Percentiles rank a stretch among this genome's conserved stretches.
Conservation (phyloP, 2,329 filamentous ascomycete genomes). For the Fonsecaea nubica region DNA sequence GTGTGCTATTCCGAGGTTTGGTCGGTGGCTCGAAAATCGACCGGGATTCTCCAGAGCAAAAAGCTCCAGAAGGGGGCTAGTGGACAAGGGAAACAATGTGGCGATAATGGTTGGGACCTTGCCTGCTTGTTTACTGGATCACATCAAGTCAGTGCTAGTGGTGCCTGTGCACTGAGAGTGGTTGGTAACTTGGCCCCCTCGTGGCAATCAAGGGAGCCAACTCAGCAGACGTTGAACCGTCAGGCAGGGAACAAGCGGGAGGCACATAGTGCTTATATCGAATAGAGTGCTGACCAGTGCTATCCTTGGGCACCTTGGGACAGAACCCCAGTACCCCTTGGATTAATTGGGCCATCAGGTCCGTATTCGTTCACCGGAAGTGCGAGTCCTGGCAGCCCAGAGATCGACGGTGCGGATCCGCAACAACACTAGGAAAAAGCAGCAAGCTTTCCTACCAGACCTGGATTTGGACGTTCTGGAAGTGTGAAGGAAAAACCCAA, state of each 20-base stretch:
- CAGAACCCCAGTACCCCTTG: neutral
- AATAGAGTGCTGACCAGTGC: conserved; percentile 25
- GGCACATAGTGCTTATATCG: conserved; percentile 25
- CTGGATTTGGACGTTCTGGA: neutral
- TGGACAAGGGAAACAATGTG: neutral
- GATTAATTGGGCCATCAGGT: neutral
- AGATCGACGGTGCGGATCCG: conserved; percentile 28
- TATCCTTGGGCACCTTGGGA: conserved; percentile 27
- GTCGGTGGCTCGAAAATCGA: conserved; percentile 9
- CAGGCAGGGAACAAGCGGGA: conserved; percentile 11
- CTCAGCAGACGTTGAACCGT: neutral
- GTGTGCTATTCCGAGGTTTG: conserved; percentile 11
- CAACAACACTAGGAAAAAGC: conserved; percentile 11
- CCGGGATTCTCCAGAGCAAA: conserved; percentile 28
- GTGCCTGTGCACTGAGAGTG: neutral
- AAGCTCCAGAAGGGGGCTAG: neutral
- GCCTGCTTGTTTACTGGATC: conserved; percentile 23
- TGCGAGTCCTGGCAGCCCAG: conserved; percentile 5
- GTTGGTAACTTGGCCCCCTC: conserved; percentile 15
- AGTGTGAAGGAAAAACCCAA: neutral
- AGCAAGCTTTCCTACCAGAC: conserved; percentile 3
- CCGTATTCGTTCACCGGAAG: conserved; percentile 30
- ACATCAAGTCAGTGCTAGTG: neutral
- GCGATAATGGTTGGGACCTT: conserved; percentile 6
- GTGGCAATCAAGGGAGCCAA: conserved; percentile 22